Percentiles rank a stretch among this genome's conserved stretches.
phyloP scores from a whole-genome alignment of 202 grass and related monocot genomes.

The Setaria italica region DNA sequence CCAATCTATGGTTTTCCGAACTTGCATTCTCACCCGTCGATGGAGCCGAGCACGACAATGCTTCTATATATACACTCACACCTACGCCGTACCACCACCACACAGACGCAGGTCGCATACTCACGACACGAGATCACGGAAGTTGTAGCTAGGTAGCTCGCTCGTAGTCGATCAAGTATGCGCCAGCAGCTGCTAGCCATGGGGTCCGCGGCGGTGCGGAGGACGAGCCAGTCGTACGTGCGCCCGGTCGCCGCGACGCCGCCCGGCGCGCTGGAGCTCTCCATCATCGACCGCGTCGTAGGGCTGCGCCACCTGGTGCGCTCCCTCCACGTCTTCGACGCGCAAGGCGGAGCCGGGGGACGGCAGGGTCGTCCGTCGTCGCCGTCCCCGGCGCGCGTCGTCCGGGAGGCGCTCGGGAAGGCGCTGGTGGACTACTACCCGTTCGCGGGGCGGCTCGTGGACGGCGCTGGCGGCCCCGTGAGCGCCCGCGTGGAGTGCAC shows the following conservation, averaged over 20 bases:
- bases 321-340: slow-evolving; percentile 60
- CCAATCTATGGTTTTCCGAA: no score
- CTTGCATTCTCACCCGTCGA: no score
- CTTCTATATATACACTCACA: no score
- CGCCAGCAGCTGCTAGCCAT: no score
- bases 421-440: slow-evolving; percentile 66
- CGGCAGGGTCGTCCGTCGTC: background rate
- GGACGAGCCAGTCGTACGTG: slow-evolving; percentile 48
- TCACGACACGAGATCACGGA: no score
- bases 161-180: no score
- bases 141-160: no score
- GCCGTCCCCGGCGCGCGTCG: slow-evolving; percentile 30
- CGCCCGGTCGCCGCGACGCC: slow-evolving; percentile 46
- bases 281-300: slow-evolving; percentile 60
- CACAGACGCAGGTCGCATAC: no score
- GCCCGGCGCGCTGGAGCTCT: slow-evolving; percentile 48
- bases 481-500: slow-evolving; percentile 59
- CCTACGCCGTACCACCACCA: no score
- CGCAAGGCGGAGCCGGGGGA: background rate
- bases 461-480: background rate
- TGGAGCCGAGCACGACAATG: no score
- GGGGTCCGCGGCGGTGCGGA: slow-evolving; percentile 25
- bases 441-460: slow-evolving; percentile 55
- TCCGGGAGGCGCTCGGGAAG: slow-evolving; percentile 50
- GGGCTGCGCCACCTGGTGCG: slow-evolving; percentile 67